Evolutionary conservation across 495 filamentous ascomycete genomes (phyloP), one percentile per base, ranked within the genome.

Genomic region (Penicillium arizonense): DNA sequence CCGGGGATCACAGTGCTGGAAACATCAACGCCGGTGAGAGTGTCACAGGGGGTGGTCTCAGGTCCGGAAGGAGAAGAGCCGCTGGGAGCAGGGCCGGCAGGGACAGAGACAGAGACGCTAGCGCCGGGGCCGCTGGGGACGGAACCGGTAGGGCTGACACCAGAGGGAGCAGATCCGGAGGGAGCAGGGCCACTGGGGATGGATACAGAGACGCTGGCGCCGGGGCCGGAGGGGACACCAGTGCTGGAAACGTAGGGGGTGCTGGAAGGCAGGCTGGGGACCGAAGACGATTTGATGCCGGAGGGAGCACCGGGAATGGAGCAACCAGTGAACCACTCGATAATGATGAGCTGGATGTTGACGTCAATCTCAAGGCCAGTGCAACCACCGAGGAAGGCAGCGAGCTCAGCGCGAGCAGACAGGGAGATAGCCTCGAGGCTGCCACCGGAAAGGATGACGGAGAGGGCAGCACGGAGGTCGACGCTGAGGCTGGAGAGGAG

Each of bases 291-390:
- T 42, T 37, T 33, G 46, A 50, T 47, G 56, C 52, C 42, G 21
- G 63, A 49, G 20, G 59, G 52, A 26, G 61, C 50, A 45, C 69
- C 63, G 16, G 65, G 55, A 40, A 67, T 57, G 58, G 59, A 63
- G 63, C 68, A 69, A 51, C 74, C 74, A 41, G 64, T 71, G 57
- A 74, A 62, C 73, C 72, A 76, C 52, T 69, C 56, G 37, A 68
- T 63, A 43, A 77, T 65, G 56, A 76, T 74, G 23, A 70, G 63
- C 44, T 74, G 63, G 40, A 77, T 60, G 57, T 44, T 61, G 18
- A 63, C 35, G 37, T 61, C 59, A 38, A 67, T 64, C 40, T 64
- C 53, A 32, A 67, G 47, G 45, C 33, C 40, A 40, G 56, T 54
- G 61, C 58, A 67, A 51, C 72, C 71, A 61, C 67, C 60, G 18